Evolutionary conservation across 805 yeast genomes (phyloP).

Genomic region (Wickerhamomyces strasburgensis): DNA sequence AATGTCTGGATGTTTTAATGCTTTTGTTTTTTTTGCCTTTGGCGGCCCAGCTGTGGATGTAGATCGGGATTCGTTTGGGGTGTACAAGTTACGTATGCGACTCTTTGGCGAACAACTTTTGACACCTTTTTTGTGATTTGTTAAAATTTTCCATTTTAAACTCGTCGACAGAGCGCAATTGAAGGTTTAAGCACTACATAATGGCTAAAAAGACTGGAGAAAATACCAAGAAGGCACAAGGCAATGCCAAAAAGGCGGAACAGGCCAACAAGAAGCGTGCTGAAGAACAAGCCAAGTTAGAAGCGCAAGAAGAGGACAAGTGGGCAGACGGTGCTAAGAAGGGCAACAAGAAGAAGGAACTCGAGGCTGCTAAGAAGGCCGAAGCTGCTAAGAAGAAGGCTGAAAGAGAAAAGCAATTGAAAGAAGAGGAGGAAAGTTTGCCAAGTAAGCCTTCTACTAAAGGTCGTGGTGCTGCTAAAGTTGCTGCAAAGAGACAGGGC

Average conservation of each 20-base stretch:
- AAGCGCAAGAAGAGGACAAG: constrained; percentile 51
- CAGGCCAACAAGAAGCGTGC: constrained; percentile 52
- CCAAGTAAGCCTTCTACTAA: constrained; percentile 55
- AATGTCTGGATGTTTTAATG: no score
- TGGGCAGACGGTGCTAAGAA: constrained; percentile 75
- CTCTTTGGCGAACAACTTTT: no score
- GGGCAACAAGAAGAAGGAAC: constrained; percentile 64
- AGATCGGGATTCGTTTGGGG: no score
- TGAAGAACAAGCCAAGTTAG: constrained; percentile 42
- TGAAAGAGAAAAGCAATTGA: constrained; percentile 67
- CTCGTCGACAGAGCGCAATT: neutral
- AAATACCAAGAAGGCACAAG: constrained; percentile 54
- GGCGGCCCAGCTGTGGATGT: no score
- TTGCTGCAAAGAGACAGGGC: constrained; percentile 54
- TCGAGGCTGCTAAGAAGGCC: constrained; percentile 61
- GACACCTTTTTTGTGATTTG: neutral
- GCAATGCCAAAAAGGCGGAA: constrained; percentile 65
- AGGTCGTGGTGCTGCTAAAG: constrained; percentile 64
- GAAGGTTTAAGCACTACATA: neutral
- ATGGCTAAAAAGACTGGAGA: constrained; percentile 50
- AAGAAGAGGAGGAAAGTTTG: constrained; percentile 59
- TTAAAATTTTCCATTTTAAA: no score
- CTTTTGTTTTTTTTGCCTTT: no score
- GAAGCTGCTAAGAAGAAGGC: constrained; percentile 77
- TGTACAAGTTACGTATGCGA: no score